Percentiles rank a stretch among this genome's conserved stretches.
phyloP scores from a whole-genome alignment of 2,329 filamentous ascomycete species.

The Waltergamsia citrina region DNA sequence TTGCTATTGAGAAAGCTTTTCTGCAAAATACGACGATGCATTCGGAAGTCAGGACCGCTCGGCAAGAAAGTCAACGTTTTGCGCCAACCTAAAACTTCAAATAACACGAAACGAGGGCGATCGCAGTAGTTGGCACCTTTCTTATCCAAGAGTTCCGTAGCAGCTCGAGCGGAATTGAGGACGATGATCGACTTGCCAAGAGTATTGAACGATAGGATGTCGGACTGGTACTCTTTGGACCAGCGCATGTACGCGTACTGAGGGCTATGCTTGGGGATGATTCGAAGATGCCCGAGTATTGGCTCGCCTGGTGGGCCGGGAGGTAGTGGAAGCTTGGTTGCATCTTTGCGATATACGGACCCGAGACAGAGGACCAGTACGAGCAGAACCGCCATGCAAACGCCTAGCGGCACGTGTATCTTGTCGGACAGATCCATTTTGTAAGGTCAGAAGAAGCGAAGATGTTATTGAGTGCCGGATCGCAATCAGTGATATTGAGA shows the following conservation, averaged over 20 bases:
- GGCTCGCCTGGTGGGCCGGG: conserved; percentile 23
- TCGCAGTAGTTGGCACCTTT: conserved; percentile 33
- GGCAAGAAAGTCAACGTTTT: conserved; percentile 34
- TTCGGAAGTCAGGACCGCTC: conserved; percentile 29
- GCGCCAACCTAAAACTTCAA: conserved; percentile 32
- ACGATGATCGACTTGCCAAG: conserved; percentile 27
- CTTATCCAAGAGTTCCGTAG: conserved; percentile 33
- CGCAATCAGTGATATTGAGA: too few relatives aligned
- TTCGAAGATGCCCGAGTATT: conserved; percentile 31
- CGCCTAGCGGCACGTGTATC: too few relatives aligned
- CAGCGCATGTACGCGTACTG: conserved; percentile 19
- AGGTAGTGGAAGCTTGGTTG: conserved; percentile 10
- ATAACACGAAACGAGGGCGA: conserved; percentile 32
- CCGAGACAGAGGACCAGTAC: too few relatives aligned
- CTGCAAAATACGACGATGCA: conserved; percentile 34
- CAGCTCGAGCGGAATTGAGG: conserved; percentile 30
- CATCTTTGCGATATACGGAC: not conserved
- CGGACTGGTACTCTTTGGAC: conserved; percentile 36
- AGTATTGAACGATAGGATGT: conserved; percentile 20
- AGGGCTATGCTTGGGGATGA: conserved; percentile 25
- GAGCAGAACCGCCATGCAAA: too few relatives aligned
- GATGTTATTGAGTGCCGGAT: too few relatives aligned
- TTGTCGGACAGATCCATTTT: too few relatives aligned
- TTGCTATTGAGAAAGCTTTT: conserved; percentile 28
- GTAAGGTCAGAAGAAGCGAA: too few relatives aligned